Evolutionary conservation across 306 rosid genomes (phyloP).

Genomic region (Albizia julibrissin): DNA sequence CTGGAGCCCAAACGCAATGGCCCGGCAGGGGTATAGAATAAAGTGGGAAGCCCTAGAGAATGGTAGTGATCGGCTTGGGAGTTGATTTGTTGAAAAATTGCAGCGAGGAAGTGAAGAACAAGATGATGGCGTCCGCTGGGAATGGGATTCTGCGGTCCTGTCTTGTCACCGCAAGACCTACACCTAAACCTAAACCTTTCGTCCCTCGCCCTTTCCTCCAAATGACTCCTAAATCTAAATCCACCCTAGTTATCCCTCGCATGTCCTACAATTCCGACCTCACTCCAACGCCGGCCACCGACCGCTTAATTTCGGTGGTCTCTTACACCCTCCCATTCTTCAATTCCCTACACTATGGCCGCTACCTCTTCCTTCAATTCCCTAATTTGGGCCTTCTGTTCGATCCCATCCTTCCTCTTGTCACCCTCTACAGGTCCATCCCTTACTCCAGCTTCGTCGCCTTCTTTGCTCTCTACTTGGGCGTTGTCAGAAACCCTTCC

Average conservation of each 20-base stretch:
- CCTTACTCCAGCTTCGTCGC: conserved; percentile 91
- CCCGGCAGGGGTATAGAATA: background rate
- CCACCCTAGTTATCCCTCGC: conserved; percentile 37
- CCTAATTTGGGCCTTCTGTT: conserved; percentile 62
- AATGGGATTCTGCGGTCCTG: conserved; percentile 38
- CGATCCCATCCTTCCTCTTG: conserved; percentile 74
- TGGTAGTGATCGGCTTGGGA: background rate
- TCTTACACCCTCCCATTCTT: conserved; percentile 86
- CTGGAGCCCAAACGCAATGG: background rate
- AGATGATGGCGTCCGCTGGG: conserved; percentile 46
- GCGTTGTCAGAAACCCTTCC: conserved; percentile 75
- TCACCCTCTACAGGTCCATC: conserved; percentile 67
- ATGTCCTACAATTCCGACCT: conserved; percentile 48
- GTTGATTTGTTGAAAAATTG: no score
- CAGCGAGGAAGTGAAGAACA: background rate
- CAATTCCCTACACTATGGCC: conserved; percentile 89
- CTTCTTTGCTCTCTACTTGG: conserved; percentile 87
- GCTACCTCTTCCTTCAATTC: conserved; percentile 59
- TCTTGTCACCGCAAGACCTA: background rate
- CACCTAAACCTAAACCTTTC: background rate
- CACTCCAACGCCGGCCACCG: conserved; percentile 51
- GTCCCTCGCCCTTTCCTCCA: background rate
- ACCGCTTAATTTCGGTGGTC: conserved; percentile 76
- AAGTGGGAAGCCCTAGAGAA: background rate
- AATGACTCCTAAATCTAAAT: conserved; percentile 9